These are phyloP conservation scores for Bryoerythrophyllum caledonicum DNA, from an alignment of 225 moss, liverwort and hornwort genomes.

Conservation along the genomic window DNA sequence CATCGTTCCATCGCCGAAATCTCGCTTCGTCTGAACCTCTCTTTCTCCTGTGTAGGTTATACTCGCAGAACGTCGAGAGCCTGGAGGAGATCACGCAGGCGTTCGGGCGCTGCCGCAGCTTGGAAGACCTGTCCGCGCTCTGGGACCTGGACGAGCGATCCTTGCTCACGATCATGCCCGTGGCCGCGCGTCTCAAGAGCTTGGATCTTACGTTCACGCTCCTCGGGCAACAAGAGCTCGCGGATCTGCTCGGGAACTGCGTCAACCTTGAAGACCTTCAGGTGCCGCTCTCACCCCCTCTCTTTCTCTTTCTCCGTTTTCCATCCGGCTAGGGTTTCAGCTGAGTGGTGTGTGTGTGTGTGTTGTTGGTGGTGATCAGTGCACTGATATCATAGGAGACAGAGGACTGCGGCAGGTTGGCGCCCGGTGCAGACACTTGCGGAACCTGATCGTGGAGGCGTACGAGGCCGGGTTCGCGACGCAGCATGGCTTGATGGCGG, in stretches of 20 bases:
- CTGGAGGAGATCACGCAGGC: conserved; percentile 40
- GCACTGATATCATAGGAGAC: conserved; percentile 62
- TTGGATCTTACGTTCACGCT: conserved; percentile 52
- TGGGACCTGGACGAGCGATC: conserved; percentile 54
- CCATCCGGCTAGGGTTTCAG: not conserved
- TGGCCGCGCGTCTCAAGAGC: conserved; percentile 47
- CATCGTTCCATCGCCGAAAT: not conserved
- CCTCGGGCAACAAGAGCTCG: conserved; percentile 40
- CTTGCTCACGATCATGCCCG: conserved; percentile 38
- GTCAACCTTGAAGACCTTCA: conserved; percentile 53
- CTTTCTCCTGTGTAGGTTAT: conserved; percentile 30
- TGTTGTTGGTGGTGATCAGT: conserved; percentile 36
- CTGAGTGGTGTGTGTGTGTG: conserved; percentile 16
- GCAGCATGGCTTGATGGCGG: conserved; percentile 52
- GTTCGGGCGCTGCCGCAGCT: conserved; percentile 36
- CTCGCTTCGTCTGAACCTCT: not conserved
- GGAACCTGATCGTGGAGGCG: conserved; percentile 40
- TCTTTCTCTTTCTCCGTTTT: too few species aligned
- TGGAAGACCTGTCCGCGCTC: conserved; percentile 41
- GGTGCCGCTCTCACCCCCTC: conserved; percentile 18
- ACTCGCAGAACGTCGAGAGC: conserved; percentile 21
- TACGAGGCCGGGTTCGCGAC: conserved; percentile 52
- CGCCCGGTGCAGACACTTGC: conserved; percentile 32
- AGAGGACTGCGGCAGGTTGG: conserved; percentile 54
- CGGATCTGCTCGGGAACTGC: conserved; percentile 42